Base-by-base conservation (phyloP, 164 flowering plant genomes). In the Chimonanthus praecox region DNA sequence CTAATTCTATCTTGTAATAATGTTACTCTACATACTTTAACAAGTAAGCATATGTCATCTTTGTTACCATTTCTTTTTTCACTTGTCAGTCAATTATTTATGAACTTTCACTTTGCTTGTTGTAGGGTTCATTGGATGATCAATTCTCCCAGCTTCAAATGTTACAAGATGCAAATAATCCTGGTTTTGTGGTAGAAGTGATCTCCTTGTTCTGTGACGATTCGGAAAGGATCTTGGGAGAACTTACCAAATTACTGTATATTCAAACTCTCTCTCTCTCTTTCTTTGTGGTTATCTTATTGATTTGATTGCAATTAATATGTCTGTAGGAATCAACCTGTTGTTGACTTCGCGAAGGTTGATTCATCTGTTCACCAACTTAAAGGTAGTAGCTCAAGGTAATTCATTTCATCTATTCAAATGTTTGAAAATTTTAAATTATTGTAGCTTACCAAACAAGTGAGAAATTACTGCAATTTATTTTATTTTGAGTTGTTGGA, bases 311-410 rank as follows among this genome's bases (percentile, higher is more conserved):
- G 4, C 9, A 8, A 51, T 68, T 61, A 10, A 60, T 20, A 50
- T 45, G 2, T 75, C 16, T 69, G 63, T 51, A 82, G 82, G 71
- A 69, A 64, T 21, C 74, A 79, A 60, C 65, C 72, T 43, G 68
- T 72, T 20, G 75, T 77, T 44, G 78, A 82, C 67, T 79, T 44
- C 72, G 44, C 62, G 50, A 78, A 69, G 43, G 50, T 82, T n/a
- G 74, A 71, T 61, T 76, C 74, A 1, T 75, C 68, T 69, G 78
- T 78, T 65, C 78, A 79, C 61, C 76, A 82, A 61, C 63, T 82
- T 3, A 79, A 77, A 62, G 84, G 84, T 72, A 72, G 82, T 51
- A 77, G 80, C 54, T 73, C 80, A 50, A 72, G 82, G 82, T 82
- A 60, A 73, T 18, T 62, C 51, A 33, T 68, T 46, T 47, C 11